These are phyloP conservation scores for Skeletonema tropicum DNA, from an alignment of 108 stramenopile genomes.

Conservation along the genomic window DNA sequence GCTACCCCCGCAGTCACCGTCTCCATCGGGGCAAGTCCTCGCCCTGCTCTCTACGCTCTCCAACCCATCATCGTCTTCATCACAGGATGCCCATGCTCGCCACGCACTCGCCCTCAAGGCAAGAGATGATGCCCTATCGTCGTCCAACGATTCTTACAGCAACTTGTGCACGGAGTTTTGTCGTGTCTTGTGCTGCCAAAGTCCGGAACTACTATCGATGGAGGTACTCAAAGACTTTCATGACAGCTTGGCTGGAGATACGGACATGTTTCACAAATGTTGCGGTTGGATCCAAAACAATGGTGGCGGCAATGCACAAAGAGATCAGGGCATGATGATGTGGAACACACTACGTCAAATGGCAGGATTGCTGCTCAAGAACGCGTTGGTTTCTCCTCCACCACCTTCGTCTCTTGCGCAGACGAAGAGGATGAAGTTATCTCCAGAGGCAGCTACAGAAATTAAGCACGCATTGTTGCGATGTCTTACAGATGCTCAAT, in stretches of 20 bases:
- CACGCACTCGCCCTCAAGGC: constrained; percentile 78
- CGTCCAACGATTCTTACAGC: constrained; percentile 61
- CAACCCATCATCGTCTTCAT: constrained; percentile 42
- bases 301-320: not conserved
- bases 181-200: constrained; percentile 26
- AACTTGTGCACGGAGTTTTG: constrained; percentile 65
- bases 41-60: constrained; percentile 75
- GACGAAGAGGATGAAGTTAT: constrained; percentile 10
- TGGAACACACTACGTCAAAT: constrained; percentile 89
- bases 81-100: constrained; percentile 52
- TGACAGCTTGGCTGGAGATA: constrained; percentile 11
- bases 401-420: constrained; percentile 25
- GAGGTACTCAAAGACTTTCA: constrained; percentile 58
- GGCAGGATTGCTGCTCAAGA: constrained; percentile 89
- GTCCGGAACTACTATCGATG: constrained; percentile 7
- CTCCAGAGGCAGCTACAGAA: constrained; percentile 27
- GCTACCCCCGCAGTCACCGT: not conserved
- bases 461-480: constrained; percentile 51
- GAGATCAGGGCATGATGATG: constrained; percentile 18
- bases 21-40: constrained; percentile 35
- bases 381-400: constrained; percentile 75
- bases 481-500: constrained; percentile 42
- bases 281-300: constrained; percentile 32
- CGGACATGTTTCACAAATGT: constrained; percentile 25
- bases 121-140: constrained; percentile 69